These are phyloP conservation scores for Backusella australiensis DNA, from an alignment of 192 early-diverging fungal genomes.

Conservation along the genomic window DNA sequence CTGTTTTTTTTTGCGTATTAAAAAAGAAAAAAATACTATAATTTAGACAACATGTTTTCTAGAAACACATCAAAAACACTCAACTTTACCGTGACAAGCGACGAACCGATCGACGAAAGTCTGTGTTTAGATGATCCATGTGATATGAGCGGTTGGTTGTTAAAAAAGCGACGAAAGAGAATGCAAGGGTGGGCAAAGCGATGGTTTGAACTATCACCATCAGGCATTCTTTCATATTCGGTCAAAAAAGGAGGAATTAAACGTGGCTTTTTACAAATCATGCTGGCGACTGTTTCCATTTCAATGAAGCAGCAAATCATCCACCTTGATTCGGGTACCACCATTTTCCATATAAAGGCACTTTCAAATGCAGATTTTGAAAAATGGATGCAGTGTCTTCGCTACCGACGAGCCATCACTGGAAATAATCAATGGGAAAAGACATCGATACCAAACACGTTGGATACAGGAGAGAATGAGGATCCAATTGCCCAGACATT, in stretches of 20 bases:
- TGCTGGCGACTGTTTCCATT: conserved; percentile 61
- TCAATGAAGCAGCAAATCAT: conserved; percentile 67
- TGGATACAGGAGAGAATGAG: background rate
- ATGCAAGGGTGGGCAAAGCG: conserved; percentile 86
- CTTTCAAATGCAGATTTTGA: conserved; percentile 65
- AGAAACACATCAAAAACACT: conserved; percentile 50
- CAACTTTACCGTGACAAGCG: conserved; percentile 47
- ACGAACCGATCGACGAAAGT: conserved; percentile 12
- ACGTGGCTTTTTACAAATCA: conserved; percentile 64
- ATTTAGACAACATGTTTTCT: conserved; percentile 55
- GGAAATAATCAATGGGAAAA: background rate
- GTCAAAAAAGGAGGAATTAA: conserved; percentile 65
- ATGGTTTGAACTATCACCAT: conserved; percentile 78
- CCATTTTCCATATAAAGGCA: conserved; percentile 81
- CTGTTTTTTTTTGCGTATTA: no score
- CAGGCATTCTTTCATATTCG: conserved; percentile 75
- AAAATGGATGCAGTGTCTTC: conserved; percentile 52
- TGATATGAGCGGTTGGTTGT: conserved; percentile 50
- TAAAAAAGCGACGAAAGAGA: conserved; percentile 59
- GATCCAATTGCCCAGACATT: background rate
- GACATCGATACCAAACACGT: background rate
- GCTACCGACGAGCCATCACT: background rate
- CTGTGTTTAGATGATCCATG: conserved; percentile 36
- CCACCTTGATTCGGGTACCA: conserved; percentile 85
- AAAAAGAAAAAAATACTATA: background rate